These are phyloP conservation scores for Limnanthes douglasii DNA, from an alignment of 345 rosid species.

Conservation along the genomic window DNA sequence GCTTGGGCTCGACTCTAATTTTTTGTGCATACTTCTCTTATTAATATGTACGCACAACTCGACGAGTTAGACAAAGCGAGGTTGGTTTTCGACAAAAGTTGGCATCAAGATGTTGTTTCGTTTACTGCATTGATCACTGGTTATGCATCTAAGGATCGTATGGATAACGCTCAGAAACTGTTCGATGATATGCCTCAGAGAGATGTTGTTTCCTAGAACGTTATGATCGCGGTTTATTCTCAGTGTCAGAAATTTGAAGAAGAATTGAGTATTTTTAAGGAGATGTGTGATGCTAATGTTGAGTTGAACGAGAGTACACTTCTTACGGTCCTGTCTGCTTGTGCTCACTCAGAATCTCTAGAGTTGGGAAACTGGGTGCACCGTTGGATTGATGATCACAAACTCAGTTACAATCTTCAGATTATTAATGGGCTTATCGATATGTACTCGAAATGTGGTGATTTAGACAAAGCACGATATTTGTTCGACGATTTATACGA, in stretches of 20 bases:
- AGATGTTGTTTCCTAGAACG: constrained; percentile 21
- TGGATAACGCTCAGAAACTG: constrained; percentile 24
- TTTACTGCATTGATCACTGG: constrained; percentile 48
- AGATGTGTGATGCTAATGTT: constrained; percentile 27
- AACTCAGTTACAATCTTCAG: constrained; percentile 25
- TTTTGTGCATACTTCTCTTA: constrained; percentile 54
- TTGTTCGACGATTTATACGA: constrained; percentile 24
- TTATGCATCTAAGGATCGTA: constrained; percentile 16
- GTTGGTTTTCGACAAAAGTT: constrained; percentile 36
- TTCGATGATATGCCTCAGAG: constrained; percentile 47
- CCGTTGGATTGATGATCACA: constrained; percentile 26
- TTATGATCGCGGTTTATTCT: constrained; percentile 17
- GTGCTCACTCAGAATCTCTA: constrained; percentile 40
- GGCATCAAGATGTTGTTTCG: constrained; percentile 37
- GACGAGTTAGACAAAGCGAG: constrained; percentile 16
- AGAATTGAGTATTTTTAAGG: constrained; percentile 32
- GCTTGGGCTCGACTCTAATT: constrained; percentile 33
- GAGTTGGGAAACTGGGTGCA: constrained; percentile 36
- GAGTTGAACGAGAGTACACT: constrained; percentile 44
- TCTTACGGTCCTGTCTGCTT: constrained; percentile 53
- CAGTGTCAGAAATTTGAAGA: constrained; percentile 28
- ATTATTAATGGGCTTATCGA: constrained; percentile 48
- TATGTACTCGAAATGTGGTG: constrained; percentile 54
- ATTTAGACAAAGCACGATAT: constrained; percentile 17
- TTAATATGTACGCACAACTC: constrained; percentile 38